These are phyloP conservation scores for Aechmea fasciata DNA, from an alignment of 176 grass and related monocot species.

Conservation along the genomic window DNA sequence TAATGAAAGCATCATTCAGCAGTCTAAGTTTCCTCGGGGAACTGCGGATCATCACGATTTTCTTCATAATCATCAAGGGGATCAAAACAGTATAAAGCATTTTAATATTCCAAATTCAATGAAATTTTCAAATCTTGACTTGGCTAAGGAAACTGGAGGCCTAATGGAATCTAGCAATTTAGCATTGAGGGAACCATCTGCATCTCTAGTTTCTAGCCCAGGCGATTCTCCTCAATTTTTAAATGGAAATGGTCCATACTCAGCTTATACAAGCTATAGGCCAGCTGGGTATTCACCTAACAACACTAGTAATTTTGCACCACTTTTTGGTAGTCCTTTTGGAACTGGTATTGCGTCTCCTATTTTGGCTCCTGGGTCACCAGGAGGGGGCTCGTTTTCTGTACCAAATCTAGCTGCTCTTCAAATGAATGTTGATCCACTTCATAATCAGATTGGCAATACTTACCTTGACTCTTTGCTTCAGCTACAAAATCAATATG, in stretches of 20 bases:
- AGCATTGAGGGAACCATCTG: not conserved
- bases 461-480: slow-evolving; percentile 37
- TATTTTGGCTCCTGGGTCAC: slow-evolving; percentile 34
- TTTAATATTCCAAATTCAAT: slow-evolving; percentile 15
- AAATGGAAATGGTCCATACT: slow-evolving; percentile 10
- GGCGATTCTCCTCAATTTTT: slow-evolving; percentile 10
- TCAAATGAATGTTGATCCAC: slow-evolving; percentile 40
- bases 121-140: slow-evolving; percentile 20
- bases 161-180: not conserved
- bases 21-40: slow-evolving; percentile 60
- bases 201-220: not conserved
- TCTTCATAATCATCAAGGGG: slow-evolving; percentile 33
- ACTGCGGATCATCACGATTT: slow-evolving; percentile 38
- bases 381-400: slow-evolving; percentile 30
- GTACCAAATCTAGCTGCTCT: slow-evolving; percentile 39
- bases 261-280: not conserved
- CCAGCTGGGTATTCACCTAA: slow-evolving; percentile 16
- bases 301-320: slow-evolving; percentile 41
- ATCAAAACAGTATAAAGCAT: slow-evolving; percentile 31
- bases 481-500: slow-evolving; percentile 49
- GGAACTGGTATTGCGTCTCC: slow-evolving; percentile 44
- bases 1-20: slow-evolving; percentile 30
- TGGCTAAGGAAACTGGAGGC: not conserved
- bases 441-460: slow-evolving; percentile 36
- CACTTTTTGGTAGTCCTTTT: slow-evolving; percentile 29